Evolutionary conservation across 257 asterid genomes (phyloP), one percentile per base, ranked within the genome.

Genomic region (Nicotiana obtusifolia): DNA sequence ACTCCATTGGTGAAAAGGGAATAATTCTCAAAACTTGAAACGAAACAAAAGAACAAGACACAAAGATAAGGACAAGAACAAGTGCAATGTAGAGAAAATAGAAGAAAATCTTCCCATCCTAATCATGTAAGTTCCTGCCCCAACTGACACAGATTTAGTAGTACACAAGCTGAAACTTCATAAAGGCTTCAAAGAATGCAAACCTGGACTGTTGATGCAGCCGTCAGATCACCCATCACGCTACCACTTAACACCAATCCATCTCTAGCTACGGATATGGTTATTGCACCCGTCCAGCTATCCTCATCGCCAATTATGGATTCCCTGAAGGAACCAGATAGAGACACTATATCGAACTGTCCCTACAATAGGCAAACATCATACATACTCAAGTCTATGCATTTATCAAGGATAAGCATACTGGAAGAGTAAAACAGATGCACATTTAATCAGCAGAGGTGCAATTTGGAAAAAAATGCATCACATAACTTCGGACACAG

Each of bases 201-300:
- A 77, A 81, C 87, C 84, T 71, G 57, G 19, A 84, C 80, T 54
- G 31, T 54, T 17, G 85, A 61, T 28, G 80, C 76, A 35, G 85
- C 85, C 2, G 11, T 37, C 7, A 81, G 37, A 31, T 54, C 77
- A 69, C 90, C 83, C 1, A 64, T 82, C 53, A 76, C 82, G 33
- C 44, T 57, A 17, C 87, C 87, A 71, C 82, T 79, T 1, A 73
- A 15, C 19, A 69, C 17, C 26, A 57, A 59, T 10, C 86, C 87
- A 75, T 81, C 60, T 19, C 80, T 77, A 60, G 53, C 71, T 5
- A 81, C 15, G 0, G 75, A 4, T 14, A 83, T n/a, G 52, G 77
- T 56, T 64, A 87, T 53, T 13, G 62, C 33, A 56, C 87, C 83
- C 7, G 62, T 47, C 65, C 82, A 60, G 60, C 81, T 19, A 41